These are phyloP conservation scores for Collybia sordida DNA, from an alignment of 768 basidiomycete genomes.

Conservation along the genomic window DNA sequence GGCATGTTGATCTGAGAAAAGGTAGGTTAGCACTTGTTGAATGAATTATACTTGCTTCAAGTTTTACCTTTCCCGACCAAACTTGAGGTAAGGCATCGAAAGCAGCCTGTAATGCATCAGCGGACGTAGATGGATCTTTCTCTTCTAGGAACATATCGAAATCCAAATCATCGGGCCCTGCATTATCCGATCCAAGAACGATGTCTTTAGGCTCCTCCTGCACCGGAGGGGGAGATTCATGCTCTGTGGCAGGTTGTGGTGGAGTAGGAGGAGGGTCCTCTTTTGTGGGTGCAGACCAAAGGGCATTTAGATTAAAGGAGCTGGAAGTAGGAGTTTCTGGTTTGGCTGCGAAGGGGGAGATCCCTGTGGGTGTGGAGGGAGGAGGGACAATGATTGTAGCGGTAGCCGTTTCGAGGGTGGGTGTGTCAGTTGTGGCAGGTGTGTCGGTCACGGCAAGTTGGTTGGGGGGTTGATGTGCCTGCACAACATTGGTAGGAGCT, in stretches of 20 bases:
- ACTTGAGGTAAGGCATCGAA: constrained; percentile 62
- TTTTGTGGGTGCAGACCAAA: constrained; percentile 63
- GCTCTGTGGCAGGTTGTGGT: constrained; percentile 10
- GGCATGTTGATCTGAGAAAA: constrained; percentile 71
- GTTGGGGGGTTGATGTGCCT: constrained; percentile 9
- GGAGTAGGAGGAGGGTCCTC: constrained; percentile 16
- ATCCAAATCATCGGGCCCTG: constrained; percentile 70
- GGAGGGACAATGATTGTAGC: constrained; percentile 4
- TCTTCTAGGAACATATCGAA: constrained; percentile 86
- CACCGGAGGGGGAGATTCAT: constrained; percentile 19
- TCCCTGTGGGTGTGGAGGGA: constrained; percentile 25
- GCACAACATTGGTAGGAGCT: constrained; percentile 18
- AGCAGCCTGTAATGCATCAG: constrained; percentile 43
- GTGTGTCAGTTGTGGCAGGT: constrained; percentile 8
- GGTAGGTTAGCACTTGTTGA: constrained; percentile 9
- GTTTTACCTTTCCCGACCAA: constrained; percentile 73
- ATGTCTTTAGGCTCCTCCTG: constrained; percentile 38
- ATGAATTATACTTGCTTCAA: neutral
- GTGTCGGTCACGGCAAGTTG: constrained; percentile 14
- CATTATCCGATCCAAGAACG: constrained; percentile 41
- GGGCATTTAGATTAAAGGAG: constrained; percentile 71
- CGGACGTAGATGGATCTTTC: constrained; percentile 41
- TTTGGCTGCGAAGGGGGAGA: constrained; percentile 49
- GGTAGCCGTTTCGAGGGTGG: constrained; percentile 19
- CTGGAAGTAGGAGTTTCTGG: constrained; percentile 43